These are phyloP conservation scores for Casaregolazyma lundiana DNA, from an alignment of 1,139 yeast species.

Conservation along the genomic window DNA sequence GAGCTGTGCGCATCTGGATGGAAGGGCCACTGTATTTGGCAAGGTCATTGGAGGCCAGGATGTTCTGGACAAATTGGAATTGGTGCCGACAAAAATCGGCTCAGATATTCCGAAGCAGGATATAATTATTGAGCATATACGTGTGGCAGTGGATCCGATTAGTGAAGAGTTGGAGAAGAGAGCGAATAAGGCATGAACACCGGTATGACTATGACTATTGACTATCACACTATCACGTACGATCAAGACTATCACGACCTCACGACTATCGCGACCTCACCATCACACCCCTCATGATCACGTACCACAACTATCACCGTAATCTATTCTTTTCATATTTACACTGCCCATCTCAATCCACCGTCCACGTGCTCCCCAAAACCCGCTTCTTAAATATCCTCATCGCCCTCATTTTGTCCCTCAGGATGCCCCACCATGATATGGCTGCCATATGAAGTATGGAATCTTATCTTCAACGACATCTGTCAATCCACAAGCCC, in stretches of 20 bases:
- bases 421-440: constrained; percentile 1
- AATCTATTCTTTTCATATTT: too few species aligned
- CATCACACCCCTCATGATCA: too few species aligned
- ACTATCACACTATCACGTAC: too few species aligned
- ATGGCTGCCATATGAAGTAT: constrained; percentile 8
- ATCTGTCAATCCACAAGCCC: constrained; percentile 3
- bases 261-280: too few species aligned
- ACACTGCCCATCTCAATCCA: too few species aligned
- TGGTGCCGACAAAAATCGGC: neutral
- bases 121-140: neutral
- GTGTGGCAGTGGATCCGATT: constrained; percentile 5
- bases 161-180: constrained; percentile 2
- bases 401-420: neutral
- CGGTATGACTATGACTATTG: too few species aligned
- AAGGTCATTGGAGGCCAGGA: constrained; percentile 72
- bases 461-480: constrained; percentile 4
- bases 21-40: constrained; percentile 78
- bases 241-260: too few species aligned
- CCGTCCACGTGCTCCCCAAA: too few species aligned
- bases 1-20: constrained; percentile 66
- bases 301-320: too few species aligned
- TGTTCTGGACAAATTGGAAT: constrained; percentile 66
- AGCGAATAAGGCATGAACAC: too few species aligned
- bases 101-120: neutral
- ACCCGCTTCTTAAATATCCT: neutral